Evolutionary conservation across 768 basidiomycete genomes (phyloP).

Genomic region (Boletus huronensis): DNA sequence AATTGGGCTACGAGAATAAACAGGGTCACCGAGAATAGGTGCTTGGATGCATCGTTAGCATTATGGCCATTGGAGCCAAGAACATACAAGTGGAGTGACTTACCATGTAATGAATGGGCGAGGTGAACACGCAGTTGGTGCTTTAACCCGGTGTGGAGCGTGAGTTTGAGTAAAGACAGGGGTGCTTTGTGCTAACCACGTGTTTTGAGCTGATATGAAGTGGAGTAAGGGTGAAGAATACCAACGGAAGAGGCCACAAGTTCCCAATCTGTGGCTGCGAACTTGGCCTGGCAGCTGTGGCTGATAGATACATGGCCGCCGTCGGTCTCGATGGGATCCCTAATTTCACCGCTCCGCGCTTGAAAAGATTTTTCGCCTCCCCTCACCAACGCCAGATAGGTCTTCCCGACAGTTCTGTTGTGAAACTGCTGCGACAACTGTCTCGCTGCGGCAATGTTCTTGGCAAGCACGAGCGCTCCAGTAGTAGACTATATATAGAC

Average conservation of each 20-base stretch:
- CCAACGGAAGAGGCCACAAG: slow-evolving; percentile 56
- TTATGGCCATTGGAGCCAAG: neutral
- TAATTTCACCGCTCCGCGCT: slow-evolving; percentile 40
- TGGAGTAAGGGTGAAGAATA: slow-evolving; percentile 13
- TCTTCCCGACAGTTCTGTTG: slow-evolving; percentile 46
- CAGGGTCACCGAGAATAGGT: slow-evolving; percentile 61
- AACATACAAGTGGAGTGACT: slow-evolving; percentile 9
- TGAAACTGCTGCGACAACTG: slow-evolving; percentile 57
- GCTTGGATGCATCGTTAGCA: slow-evolving; percentile 38
- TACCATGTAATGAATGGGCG: slow-evolving; percentile 48
- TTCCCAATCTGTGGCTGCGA: slow-evolving; percentile 51
- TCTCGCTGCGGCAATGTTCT: slow-evolving; percentile 39
- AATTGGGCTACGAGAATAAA: slow-evolving; percentile 42
- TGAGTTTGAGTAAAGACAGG: slow-evolving; percentile 54
- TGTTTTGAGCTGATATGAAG: slow-evolving; percentile 31
- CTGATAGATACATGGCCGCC: slow-evolving; percentile 42
- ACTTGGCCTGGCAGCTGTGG: slow-evolving; percentile 29
- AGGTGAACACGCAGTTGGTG: slow-evolving; percentile 71
- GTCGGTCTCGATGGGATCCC: slow-evolving; percentile 38
- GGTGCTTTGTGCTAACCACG: slow-evolving; percentile 38
- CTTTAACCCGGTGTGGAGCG: slow-evolving; percentile 59
- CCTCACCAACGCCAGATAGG: slow-evolving; percentile 62
- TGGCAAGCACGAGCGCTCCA: slow-evolving; percentile 56
- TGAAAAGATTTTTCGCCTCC: slow-evolving; percentile 48
- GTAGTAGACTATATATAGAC: slow-evolving; percentile 53